Evolutionary conservation across 2,329 filamentous ascomycete species (phyloP), one percentile per base, ranked within the genome.

Genomic region (Aspergillus chevalieri): DNA sequence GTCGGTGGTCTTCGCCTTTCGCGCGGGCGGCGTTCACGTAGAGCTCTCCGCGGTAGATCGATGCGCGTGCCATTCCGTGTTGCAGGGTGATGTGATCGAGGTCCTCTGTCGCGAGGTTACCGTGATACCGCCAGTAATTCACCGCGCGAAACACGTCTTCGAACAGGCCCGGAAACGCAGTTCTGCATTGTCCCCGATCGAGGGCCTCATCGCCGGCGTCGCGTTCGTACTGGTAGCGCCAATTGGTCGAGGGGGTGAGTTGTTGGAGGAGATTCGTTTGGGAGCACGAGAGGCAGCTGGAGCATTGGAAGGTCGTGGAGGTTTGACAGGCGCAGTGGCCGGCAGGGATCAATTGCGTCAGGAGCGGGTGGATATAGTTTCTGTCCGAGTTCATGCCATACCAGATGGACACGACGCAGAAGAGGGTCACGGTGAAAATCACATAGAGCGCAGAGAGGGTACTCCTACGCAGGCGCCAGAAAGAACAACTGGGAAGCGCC

Each of bases 321-420:
- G 62, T 62, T 50, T 65, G 52, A 51, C 67, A 70, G 33, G 67
- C 64, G 51, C 66, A 70, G 49, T 71, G 67, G 10, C 68, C 68
- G 7, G 67, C 68, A 44, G 68, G 68, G 45, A 71, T 67, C 7
- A 70, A 49, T 43, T 71, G 68, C 5, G 65, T 70, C 44, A 71
- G 56, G 24, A 69, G 43, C 1, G 67, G 68, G 36, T 66, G 64
- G 17, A 69, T 59, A 21, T 68, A 66, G 28, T 68, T 60, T 43
- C 60, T 52, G 44, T 71, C 67, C 3, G 68, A 65, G 55, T 69
- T 69, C 57, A 70, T 61, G 55, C 63, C 52, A 57, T 61, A 65
- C 64, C 64, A 67, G 39, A 66, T 58, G 46, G 56, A 41, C 41
- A 63, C 12, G 36, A 61, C 54, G 39, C 52, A 47, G 33, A 47